Evolutionary conservation across 768 basidiomycete species (phyloP).

Genomic region (Coprinopsis sp.): DNA sequence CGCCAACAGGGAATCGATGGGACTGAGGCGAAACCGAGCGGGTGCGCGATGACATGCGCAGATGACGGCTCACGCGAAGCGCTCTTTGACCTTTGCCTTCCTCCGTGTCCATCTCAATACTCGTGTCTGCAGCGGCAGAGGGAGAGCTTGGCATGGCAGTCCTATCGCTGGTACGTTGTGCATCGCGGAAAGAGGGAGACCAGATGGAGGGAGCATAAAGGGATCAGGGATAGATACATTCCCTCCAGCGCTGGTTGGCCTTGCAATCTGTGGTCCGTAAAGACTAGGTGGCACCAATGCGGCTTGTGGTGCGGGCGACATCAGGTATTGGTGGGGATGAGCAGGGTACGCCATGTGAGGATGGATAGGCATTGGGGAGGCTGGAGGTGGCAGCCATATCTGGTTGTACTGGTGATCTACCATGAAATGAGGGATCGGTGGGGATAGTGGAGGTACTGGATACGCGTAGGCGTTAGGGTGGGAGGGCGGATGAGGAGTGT

Average conservation of each 20-base stretch:
- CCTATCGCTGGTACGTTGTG: slow-evolving; percentile 6
- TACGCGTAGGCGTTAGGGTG: slow-evolving; percentile 27
- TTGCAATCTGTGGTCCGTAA: slow-evolving; percentile 21
- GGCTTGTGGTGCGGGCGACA: slow-evolving; percentile 2
- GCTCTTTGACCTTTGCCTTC: slow-evolving; percentile 61
- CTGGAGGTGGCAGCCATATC: slow-evolving; percentile 45
- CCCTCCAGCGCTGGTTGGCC: slow-evolving; percentile 51
- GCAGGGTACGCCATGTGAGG: slow-evolving; percentile 9
- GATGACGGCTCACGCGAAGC: slow-evolving; percentile 53
- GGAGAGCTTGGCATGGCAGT: neutral
- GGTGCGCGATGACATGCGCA: slow-evolving; percentile 51
- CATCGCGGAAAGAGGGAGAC: slow-evolving; percentile 23
- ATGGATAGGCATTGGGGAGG: slow-evolving; percentile 24
- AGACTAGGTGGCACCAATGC: slow-evolving; percentile 10
- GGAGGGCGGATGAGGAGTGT: slow-evolving; percentile 14
- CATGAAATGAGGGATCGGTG: slow-evolving; percentile 34
- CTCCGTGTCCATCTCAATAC: slow-evolving; percentile 32
- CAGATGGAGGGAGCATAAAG: slow-evolving; percentile 29
- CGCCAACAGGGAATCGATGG: slow-evolving; percentile 45
- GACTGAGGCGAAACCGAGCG: slow-evolving; percentile 61
- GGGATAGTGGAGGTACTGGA: slow-evolving; percentile 32
- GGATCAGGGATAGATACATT: slow-evolving; percentile 24
- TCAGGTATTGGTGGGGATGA: slow-evolving; percentile 4
- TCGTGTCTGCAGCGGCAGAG: slow-evolving; percentile 5
- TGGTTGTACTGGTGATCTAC: slow-evolving; percentile 36